Percentiles rank a stretch among this genome's conserved stretches.
phyloP scores from a whole-genome alignment of 768 basidiomycete species.

The Amyloporia xantha region DNA sequence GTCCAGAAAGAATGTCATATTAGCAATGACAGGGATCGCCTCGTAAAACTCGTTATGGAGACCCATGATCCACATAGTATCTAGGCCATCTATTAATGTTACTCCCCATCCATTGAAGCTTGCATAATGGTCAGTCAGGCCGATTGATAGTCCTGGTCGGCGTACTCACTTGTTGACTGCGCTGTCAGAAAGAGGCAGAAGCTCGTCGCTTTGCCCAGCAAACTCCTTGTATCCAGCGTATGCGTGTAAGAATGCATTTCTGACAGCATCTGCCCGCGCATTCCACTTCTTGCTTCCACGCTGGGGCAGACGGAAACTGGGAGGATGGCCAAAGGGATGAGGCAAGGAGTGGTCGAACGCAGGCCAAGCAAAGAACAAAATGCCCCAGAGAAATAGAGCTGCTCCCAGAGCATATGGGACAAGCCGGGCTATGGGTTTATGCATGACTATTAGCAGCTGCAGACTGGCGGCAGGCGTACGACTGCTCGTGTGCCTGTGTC shows the following conservation, averaged over 20 bases:
- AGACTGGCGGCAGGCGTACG: no score
- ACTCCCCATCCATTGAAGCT: conserved; percentile 83
- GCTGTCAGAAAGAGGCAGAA: conserved; percentile 44
- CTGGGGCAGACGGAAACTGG: background rate
- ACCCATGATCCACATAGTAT: conserved; percentile 81
- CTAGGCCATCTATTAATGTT: conserved; percentile 74
- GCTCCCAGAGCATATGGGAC: conserved; percentile 2
- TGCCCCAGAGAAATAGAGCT: conserved; percentile 1
- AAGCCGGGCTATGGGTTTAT: background rate
- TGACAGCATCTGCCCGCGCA: conserved; percentile 49
- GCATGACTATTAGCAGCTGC: no score
- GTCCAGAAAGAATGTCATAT: conserved; percentile 42
- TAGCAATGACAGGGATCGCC: conserved; percentile 47
- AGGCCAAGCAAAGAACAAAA: conserved; percentile 7
- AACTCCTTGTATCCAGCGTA: conserved; percentile 56
- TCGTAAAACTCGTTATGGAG: conserved; percentile 63
- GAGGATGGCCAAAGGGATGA: background rate
- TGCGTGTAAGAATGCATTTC: conserved; percentile 56
- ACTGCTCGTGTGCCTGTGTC: no score
- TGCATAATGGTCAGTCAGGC: background rate
- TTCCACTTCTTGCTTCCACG: conserved; percentile 36
- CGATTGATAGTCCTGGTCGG: no score
- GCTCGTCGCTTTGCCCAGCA: conserved; percentile 58
- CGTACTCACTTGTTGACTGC: conserved; percentile 45
- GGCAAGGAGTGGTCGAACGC: conserved; percentile 1